Evolutionary conservation across 768 basidiomycete genomes (phyloP), one percentile per base, ranked within the genome.

Genomic region (Favolaschia claudopus): DNA sequence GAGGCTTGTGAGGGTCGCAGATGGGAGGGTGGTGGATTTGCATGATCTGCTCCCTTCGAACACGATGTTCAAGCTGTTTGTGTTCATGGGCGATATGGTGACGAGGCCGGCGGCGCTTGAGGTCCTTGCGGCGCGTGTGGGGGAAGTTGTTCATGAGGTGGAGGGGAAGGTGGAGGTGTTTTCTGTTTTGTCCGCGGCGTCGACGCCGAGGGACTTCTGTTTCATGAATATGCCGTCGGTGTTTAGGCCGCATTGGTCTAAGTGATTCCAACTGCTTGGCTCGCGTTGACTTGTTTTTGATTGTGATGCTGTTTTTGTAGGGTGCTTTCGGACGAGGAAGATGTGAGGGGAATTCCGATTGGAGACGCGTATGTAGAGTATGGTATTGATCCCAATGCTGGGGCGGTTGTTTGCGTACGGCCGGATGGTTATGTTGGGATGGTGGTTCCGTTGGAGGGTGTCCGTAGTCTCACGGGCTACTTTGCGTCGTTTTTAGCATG

Each of bases 351-450:
- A 4, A 67, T 51, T 5, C 67, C 74, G 20, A 86, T 85, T 24
- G 87, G 86, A 4, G 76, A 77, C 32, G 87, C 84, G 5, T 89
- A 90, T 67, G 62, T 70, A 0, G 77, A 79, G 24, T 89, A 85
- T 61, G 88, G 88, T 0, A 78, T 88, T 40, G 70, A 75, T 29
- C 55, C 72, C 6, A 60, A 62, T 7, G 45, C 60, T 1, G 86
- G 86, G 17, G 83, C 79, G 10, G 65, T 86, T 12, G 79, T 86
- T 8, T 74, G 86, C 45, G 80, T 89, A 6, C 78, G 88, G 24
- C 87, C 87, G 8, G 88, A 88, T 64, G 89, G 89, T 15, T 89
- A 89, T 55, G 79, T 91, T 28, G 86, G 85, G 4, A 77, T 76
- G 63, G 74, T 90, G 29, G 78, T 78, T 2, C 81, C 88, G 0